Base-by-base conservation (phyloP, 306 rosid genomes). In the Vicia sativa region DNA sequence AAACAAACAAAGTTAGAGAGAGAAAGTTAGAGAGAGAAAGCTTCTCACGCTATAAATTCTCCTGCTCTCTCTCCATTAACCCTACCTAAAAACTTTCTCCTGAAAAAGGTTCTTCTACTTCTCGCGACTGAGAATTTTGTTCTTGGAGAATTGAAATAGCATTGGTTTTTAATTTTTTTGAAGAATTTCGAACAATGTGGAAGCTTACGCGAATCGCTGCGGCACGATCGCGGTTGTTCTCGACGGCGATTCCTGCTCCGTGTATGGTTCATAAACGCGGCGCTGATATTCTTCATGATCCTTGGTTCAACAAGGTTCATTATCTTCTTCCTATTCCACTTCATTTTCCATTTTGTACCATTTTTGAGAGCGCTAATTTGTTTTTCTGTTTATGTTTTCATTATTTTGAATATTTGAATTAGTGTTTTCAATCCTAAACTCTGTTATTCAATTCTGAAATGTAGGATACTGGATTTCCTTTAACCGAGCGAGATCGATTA, bases 281-380 rank as follows among this genome's bases (percentile, higher is more conserved):
- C 38, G 88, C 99, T 69, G 99, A 95, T 63, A 95, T 95, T 79
- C 99, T 95, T 53, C 99, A 95, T 43, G 99, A 95, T 82, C 99
- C 99, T 5, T 95, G 97, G 99, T 90, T 90, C 86, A 95, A 95
- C 73, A 95, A 95, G 99, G 99, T 95, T 71, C 53, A 7, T 18
- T 23, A 43, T 58, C 37, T 61, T 21, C 9, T 7, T 35, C 23
- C n/a, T n/a, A n/a, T 62, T 76, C 5, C 0, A 62, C 1, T 11
- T 76, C 45, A 34, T 34, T 34, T 34, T 34, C 0, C 38, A 34
- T 34, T 6, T 34, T 7, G 38, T 6, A 31, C 13, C 16, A n/a
- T 9, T 46, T 57, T 29, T 46, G n/a, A 31, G 12, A 21, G 25
- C 9, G 28, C 19, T 25, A 3, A 39, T 58, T 41, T 43, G 8